These are phyloP conservation scores for Spizellomyces punctatus DNA, from an alignment of 192 early-diverging fungal genomes.

Conservation along the genomic window DNA sequence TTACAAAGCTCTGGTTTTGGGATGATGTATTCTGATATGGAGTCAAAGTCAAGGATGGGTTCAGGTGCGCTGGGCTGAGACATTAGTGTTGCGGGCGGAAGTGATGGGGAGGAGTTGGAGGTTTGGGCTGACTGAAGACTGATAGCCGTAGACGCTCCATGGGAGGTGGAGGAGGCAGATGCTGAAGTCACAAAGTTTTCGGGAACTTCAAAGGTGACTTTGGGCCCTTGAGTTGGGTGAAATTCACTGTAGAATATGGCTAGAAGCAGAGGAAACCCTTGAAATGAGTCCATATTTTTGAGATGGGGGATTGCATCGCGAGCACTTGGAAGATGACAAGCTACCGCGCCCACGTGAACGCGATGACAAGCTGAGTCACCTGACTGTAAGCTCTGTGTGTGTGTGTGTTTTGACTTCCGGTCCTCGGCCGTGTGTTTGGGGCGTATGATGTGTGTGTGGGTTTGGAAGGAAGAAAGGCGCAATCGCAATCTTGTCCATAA, in stretches of 20 bases:
- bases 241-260: constrained; percentile 85
- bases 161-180: constrained; percentile 5
- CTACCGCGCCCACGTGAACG: too few relatives aligned
- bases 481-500: too few relatives aligned
- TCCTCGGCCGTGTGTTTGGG: too few relatives aligned
- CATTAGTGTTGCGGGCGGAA: neutral
- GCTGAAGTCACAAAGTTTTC: constrained; percentile 64
- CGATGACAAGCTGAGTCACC: too few relatives aligned
- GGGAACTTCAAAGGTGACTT: constrained; percentile 75
- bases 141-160: neutral
- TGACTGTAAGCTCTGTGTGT: too few relatives aligned
- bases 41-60: constrained; percentile 68
- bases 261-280: constrained; percentile 69
- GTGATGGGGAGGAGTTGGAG: neutral
- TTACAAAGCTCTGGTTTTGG: constrained; percentile 78
- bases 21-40: constrained; percentile 81
- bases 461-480: too few relatives aligned
- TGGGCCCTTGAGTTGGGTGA: constrained; percentile 73
- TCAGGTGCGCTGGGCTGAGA: neutral
- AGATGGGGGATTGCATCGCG: too few relatives aligned
- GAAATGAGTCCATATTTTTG: constrained; percentile 32
- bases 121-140: neutral
- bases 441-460: too few relatives aligned
- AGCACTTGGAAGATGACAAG: too few relatives aligned
- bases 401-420: too few relatives aligned